These are phyloP conservation scores for Pichia kudriavzevii DNA, from an alignment of 1,139 yeast genomes.

Conservation along the genomic window DNA sequence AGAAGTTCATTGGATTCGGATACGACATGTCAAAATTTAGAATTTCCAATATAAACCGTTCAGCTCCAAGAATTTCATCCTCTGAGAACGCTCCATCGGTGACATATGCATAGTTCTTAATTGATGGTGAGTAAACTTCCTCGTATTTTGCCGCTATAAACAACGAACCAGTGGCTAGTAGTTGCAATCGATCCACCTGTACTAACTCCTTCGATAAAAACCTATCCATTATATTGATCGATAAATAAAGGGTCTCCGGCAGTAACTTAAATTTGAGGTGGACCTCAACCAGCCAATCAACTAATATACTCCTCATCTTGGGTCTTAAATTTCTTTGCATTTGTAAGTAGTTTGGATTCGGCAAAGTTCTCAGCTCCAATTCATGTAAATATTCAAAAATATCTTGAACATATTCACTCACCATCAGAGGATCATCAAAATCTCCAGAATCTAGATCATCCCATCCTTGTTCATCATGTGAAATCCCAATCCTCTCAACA, in stretches of 20 bases:
- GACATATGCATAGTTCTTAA: constrained; percentile 79
- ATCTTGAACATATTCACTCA: constrained; percentile 83
- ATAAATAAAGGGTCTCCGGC: constrained; percentile 85
- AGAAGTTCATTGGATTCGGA: constrained; percentile 91
- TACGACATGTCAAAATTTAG: constrained; percentile 74
- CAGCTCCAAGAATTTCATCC: constrained; percentile 83
- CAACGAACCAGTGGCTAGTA: constrained; percentile 82
- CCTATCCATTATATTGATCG: constrained; percentile 86
- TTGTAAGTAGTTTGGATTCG: constrained; percentile 65
- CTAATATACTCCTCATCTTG: constrained; percentile 79
- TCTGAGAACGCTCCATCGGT: constrained; percentile 81
- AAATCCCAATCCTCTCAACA: too few relatives aligned
- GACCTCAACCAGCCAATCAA: constrained; percentile 93
- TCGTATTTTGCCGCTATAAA: constrained; percentile 94
- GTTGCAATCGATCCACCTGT: constrained; percentile 76
- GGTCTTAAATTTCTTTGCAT: constrained; percentile 75
- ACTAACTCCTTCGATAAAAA: constrained; percentile 77
- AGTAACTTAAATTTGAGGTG: constrained; percentile 78
- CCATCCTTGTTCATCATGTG: constrained; percentile 40
- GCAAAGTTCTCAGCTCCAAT: constrained; percentile 69
- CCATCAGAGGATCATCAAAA: constrained; percentile 88
- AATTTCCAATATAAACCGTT: constrained; percentile 69
- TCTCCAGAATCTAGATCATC: constrained; percentile 92
- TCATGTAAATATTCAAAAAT: constrained; percentile 75
- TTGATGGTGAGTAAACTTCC: constrained; percentile 88